A percentile compares a stretch with the other conserved stretches of the same genome.
These are phyloP conservation scores for Pouteria campechiana DNA, from an alignment of 179 eudicot species.

Conservation along the genomic window DNA sequence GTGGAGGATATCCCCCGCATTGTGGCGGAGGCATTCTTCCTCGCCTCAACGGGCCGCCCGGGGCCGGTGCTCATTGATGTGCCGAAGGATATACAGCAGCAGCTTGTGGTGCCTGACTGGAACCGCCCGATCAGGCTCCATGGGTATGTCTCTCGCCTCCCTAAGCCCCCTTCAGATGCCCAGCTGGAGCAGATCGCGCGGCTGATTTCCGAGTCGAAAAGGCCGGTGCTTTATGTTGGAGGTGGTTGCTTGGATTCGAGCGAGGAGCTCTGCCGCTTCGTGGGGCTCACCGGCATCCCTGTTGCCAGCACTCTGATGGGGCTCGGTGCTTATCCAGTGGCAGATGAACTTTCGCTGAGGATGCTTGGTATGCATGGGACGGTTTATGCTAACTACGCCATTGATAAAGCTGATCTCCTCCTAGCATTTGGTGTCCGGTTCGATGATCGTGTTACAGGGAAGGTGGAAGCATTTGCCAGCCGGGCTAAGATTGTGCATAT, in stretches of 20 bases:
- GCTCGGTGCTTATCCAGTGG: slow-evolving; percentile 52
- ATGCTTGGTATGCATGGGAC: slow-evolving; percentile 99
- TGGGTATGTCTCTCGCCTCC: slow-evolving; percentile 61
- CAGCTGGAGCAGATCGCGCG: slow-evolving; percentile 64
- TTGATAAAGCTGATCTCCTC: slow-evolving; percentile 79
- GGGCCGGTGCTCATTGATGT: slow-evolving; percentile 84
- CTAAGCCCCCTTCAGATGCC: slow-evolving; percentile 21
- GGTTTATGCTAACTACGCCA: slow-evolving; percentile 82
- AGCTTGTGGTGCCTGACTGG: slow-evolving; percentile 69
- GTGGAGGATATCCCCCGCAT: slow-evolving; percentile 81
- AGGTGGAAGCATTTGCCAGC: slow-evolving; percentile 91
- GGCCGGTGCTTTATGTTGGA: slow-evolving; percentile 76
- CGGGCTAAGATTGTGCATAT: slow-evolving; percentile 90
- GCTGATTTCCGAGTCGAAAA: slow-evolving; percentile 52
- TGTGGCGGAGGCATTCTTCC: slow-evolving; percentile 68
- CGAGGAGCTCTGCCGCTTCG: slow-evolving; percentile 64
- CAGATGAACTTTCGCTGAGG: slow-evolving; percentile 50
- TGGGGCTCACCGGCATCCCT: slow-evolving; percentile 73
- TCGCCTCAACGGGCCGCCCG: slow-evolving; percentile 68
- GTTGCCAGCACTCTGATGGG: slow-evolving; percentile 95
- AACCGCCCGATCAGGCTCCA: slow-evolving; percentile 40
- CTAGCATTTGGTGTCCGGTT: slow-evolving; percentile 92
- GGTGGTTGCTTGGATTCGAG: slow-evolving; percentile 89
- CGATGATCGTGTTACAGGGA: slow-evolving; percentile 91
- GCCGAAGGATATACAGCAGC: slow-evolving; percentile 89